These are phyloP conservation scores for Pseudohyphozyma bogoriensis DNA, from an alignment of 768 basidiomycete species.

Conservation along the genomic window DNA sequence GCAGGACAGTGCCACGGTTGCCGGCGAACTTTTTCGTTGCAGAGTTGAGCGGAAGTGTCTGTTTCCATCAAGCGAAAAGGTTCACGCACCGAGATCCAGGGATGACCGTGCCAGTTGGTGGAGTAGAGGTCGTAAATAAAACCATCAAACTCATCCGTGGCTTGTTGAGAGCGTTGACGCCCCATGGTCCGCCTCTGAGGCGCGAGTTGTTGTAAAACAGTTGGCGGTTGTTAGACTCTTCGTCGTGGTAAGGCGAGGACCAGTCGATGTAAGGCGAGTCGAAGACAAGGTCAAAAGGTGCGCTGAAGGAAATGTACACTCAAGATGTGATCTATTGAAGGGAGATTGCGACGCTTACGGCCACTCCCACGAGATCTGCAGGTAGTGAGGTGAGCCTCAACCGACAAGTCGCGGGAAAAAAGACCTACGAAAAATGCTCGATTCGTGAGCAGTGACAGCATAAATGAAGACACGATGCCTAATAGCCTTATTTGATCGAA, in stretches of 20 bases:
- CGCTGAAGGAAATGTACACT: too few relatives aligned
- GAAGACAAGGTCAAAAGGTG: slow-evolving; percentile 22
- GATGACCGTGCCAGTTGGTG: not conserved
- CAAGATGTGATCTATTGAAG: slow-evolving; percentile 9
- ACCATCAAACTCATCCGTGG: not conserved
- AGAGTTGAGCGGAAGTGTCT: not conserved
- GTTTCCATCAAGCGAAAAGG: too few relatives aligned
- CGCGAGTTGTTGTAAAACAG: not conserved
- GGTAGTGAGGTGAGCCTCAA: too few relatives aligned
- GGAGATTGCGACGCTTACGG: too few relatives aligned
- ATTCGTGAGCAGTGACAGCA: slow-evolving; percentile 11
- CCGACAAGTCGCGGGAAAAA: too few relatives aligned
- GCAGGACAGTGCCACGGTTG: slow-evolving; percentile 23
- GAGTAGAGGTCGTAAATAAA: not conserved
- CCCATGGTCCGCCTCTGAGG: not conserved
- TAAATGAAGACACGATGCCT: not conserved
- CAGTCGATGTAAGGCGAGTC: slow-evolving; percentile 22
- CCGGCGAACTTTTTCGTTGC: slow-evolving; percentile 8
- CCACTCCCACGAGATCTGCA: too few relatives aligned
- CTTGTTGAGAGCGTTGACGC: not conserved
- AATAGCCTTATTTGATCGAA: not conserved
- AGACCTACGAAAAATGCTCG: slow-evolving; percentile 20
- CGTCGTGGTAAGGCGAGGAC: not conserved
- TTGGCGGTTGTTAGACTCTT: not conserved
- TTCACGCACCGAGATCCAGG: not conserved